Base-by-base conservation (phyloP, 495 filamentous ascomycete genomes). In the Podospora australis region DNA sequence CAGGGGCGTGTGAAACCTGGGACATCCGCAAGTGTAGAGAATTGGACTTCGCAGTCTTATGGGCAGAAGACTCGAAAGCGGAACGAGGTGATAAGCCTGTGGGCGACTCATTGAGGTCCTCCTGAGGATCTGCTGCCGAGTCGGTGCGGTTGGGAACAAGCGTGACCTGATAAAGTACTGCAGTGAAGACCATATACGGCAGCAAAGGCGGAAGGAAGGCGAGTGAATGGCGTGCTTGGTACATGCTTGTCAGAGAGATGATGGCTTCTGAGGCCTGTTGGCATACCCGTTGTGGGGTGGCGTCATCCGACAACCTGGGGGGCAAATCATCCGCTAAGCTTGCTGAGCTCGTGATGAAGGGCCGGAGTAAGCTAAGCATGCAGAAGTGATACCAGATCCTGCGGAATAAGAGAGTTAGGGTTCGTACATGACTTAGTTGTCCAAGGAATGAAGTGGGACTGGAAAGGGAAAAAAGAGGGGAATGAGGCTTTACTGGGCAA, bases 301-400 rank as follows among this genome's bases (percentile, higher is more conserved):
- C 34, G 5, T 29, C 45, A 26, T 53, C 13, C 0, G 30, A 56
- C 21, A 63, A 28, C 22, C 38, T 49, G n/a, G 48, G 53, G 1
- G 43, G 21, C 4, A 39, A 26, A 13, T 35, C 47, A 28, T 51
- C 58, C 13, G 41, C 41, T 11, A 61, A 44, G 44, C 55, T 59
- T 2, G 41, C 39, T 0, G 53, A 52, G 17, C 28, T 48, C 28
- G 38, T 46, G 21, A 57, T 53, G 29, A 63, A 58, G 0, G 60
- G 60, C 9, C 49, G 44, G 9, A 63, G 53, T 8, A 63, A 41
- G n/a, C 36, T 50, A 24, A 63, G 55, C 13, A 61, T 42, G 41
- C 58, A 63, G 22, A 50, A 61, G 11, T 61, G 50, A 42, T 61
- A 63, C 55, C 60, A 61, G 9, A 57, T 57, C 11, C 60, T 63